Base-by-base conservation (phyloP, 257 asterid genomes). In the Solanum piurae region DNA sequence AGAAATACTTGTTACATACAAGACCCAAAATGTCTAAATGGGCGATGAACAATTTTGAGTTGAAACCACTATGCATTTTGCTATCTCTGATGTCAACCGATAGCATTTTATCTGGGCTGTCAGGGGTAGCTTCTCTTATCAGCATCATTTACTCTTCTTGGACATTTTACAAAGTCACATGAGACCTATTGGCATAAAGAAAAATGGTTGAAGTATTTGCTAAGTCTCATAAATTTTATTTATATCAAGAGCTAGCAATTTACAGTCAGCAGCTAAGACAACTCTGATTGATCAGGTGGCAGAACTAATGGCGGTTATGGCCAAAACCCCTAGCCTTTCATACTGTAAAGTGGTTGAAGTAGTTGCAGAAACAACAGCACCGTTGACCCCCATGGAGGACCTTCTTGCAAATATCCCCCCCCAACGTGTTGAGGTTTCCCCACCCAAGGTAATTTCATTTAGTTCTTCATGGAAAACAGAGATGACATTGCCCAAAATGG, bases 301-400 rank as follows among this genome's bases (percentile, higher is more conserved):
- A 64, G 99, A 96, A 93, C 92, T 96, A 29, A 34, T 96, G 92
- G 99, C 98, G 23, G 91, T 91, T 91, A 95, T 96, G 94, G 97
- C 98, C 27, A 94, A 94, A 90, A 95, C 94, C 71, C 94, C 90
- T 29, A 87, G 90, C 46, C 90, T 96, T 87, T 95, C 99, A 3
- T 95, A 84, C 92, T 95, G 97, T 87, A 96, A 96, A 91, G 94
- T 95, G 23, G 98, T 96, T 80, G 99, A 96, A 93, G 98, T 94
- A 85, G 86, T 95, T 82, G 99, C 99, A 83, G 99, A 96, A 90
- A 96, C 99, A 62, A 86, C 98, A 8, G 98, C 94, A 86, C 97
- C 98, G 79, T 87, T 94, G 92, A 93, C 94, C 88, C 95, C 98
- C 27, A 29, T 93, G 90, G 96, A 88, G 82, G 98, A 93, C 7